These are phyloP conservation scores for Royoungia palumana DNA, from an alignment of 768 basidiomycete genomes.

Conservation along the genomic window DNA sequence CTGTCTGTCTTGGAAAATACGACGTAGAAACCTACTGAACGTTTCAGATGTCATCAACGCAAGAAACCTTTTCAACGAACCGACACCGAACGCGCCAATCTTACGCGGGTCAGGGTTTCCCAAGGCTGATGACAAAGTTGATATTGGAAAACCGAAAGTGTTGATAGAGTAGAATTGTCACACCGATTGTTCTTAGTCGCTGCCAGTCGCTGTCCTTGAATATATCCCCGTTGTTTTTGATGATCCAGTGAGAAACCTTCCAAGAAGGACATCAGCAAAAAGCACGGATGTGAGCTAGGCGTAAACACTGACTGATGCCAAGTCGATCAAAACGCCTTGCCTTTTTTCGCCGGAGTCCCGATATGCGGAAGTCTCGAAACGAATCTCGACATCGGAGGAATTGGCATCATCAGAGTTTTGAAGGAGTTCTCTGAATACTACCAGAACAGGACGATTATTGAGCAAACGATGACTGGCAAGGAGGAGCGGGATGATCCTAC, in stretches of 20 bases:
- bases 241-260: conserved; percentile 75
- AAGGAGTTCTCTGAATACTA: conserved; percentile 57
- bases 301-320: conserved; percentile 55
- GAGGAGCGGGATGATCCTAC: conserved; percentile 22
- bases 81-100: conserved; percentile 93
- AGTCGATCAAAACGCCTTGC: conserved; percentile 33
- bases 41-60: not conserved
- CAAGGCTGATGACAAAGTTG: conserved; percentile 49
- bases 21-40: conserved; percentile 59
- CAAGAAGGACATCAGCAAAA: not conserved
- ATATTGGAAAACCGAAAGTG: no score
- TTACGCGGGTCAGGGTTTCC: conserved; percentile 94
- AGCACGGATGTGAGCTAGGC: conserved; percentile 10
- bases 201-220: conserved; percentile 88
- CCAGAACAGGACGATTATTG: not conserved
- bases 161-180: conserved; percentile 5
- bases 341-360: conserved; percentile 13
- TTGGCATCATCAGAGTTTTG: conserved; percentile 59
- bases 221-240: conserved; percentile 79
- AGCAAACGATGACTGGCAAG: not conserved
- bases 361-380: conserved; percentile 60
- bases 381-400: conserved; percentile 71
- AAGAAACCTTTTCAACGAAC: conserved; percentile 31
- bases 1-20: conserved; percentile 77
- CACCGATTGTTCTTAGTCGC: conserved; percentile 87